phyloP scores from a whole-genome alignment of 495 filamentous ascomycete species.

The Tuber umbilicatum region DNA sequence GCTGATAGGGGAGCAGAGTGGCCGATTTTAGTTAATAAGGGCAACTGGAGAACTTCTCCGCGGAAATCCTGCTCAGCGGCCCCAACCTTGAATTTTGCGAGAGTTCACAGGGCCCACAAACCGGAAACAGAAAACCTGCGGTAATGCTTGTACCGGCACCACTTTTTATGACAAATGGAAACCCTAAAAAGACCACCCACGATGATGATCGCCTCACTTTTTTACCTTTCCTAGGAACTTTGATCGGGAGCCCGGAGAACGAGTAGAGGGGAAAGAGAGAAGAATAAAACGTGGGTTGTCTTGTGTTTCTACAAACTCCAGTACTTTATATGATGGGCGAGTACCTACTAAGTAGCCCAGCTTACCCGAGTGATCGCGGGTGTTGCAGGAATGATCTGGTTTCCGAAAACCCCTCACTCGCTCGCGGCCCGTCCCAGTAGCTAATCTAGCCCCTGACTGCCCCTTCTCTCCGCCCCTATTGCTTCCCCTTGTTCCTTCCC shows the following conservation, averaged over 20 bases:
- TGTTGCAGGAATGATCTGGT: neutral
- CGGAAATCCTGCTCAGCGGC: conserved; percentile 24
- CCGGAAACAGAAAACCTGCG: conserved; percentile 8
- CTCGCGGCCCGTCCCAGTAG: neutral
- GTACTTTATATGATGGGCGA: too few relatives aligned
- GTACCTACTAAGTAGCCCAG: too few relatives aligned
- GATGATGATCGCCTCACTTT: neutral
- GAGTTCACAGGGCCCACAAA: neutral
- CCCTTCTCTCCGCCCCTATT: neutral
- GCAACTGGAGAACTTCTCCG: conserved; percentile 17
- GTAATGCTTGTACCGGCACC: conserved; percentile 3
- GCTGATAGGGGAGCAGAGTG: conserved; percentile 7
- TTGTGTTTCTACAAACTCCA: neutral
- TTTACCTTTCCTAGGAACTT: neutral
- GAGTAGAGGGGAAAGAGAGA: neutral
- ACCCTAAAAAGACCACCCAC: conserved; percentile 1
- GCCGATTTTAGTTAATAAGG: conserved; percentile 9
- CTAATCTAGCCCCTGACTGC: neutral
- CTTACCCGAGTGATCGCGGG: neutral
- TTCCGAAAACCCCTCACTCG: neutral
- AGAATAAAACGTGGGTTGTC: neutral
- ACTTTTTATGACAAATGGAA: conserved; percentile 32
- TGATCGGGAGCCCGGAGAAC: neutral
- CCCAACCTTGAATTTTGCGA: conserved; percentile 8
- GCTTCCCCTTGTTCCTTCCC: neutral